Base-by-base conservation (phyloP, 2,329 filamentous ascomycete genomes). In the Trichoderma guizhouense region DNA sequence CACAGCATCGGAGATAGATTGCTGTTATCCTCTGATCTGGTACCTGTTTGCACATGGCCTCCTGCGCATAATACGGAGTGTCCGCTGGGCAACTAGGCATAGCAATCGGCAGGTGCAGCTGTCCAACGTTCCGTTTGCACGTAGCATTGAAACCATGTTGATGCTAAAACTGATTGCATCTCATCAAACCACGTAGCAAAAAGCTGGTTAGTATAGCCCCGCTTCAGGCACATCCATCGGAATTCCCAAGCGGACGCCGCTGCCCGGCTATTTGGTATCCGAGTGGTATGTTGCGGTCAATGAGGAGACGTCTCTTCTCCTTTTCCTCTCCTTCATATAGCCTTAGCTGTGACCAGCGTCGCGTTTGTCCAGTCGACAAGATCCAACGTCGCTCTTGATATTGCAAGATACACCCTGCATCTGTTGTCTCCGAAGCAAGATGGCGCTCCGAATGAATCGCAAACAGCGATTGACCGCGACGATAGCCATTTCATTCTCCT, bases 401-500 rank as follows among this genome's bases (percentile, higher is more conserved):
- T 30, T 69, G 39, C 28, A 60, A 21, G 12, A 51, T 34, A 69
- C 47, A 11, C 12, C 26, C 21, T 14, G 57, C 18, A 34, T 21
- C 57, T 21, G 14, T 28, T 18, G 11, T 53, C n/a, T 36, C 39
- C 28, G 7, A 26, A 28, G 21, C 39, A 69, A 36, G 18, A 36
- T 47, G 34, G 55, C 34, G 7, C 72, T 77, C 66, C 76, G 72
- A 39, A 43, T 80, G 51, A 77, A 74, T 21, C 76, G 74, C 39
- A 87, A 84, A 77, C 82, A 84, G 69, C 85, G 84, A 72, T 79
- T 89, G 5, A 79, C 82, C 51, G 79, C 79, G 6, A 84, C 84
- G 0, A 87, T 89, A 62, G 79, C 73, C 71, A 86, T 89, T 53
- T 87, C 85, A 0, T 82, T 84, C 51, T 76, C 78, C 0, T 89